phyloP scores from a whole-genome alignment of 2,329 filamentous ascomycete species.

The Karstenula rhodostoma region DNA sequence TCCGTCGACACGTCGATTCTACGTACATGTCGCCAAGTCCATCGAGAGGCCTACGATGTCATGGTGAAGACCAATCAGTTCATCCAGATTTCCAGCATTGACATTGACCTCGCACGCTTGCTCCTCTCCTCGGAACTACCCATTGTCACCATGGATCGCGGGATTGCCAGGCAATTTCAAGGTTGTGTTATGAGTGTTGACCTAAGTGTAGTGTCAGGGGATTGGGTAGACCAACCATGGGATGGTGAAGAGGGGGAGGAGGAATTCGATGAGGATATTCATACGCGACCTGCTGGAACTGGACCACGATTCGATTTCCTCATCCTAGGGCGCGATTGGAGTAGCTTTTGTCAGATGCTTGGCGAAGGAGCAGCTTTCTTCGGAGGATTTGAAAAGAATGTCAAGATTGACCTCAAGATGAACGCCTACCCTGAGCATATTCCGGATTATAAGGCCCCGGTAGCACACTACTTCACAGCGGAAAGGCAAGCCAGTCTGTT shows the following conservation, averaged over 20 bases:
- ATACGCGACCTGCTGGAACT: conserved; percentile 1
- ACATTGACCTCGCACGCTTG: background rate
- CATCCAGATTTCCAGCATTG: conserved; percentile 14
- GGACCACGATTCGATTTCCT: conserved; percentile 20
- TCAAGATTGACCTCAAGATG: background rate
- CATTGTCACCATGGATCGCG: conserved; percentile 21
- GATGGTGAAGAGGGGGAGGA: background rate
- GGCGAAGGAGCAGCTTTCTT: background rate
- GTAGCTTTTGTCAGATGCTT: conserved; percentile 14
- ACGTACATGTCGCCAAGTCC: conserved; percentile 20
- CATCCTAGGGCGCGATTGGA: conserved; percentile 18
- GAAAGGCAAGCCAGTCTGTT: background rate
- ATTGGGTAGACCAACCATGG: background rate
- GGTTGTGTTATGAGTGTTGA: conserved; percentile 15
- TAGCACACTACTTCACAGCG: background rate
- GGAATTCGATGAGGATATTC: background rate
- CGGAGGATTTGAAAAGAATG: background rate
- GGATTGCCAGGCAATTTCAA: conserved; percentile 13
- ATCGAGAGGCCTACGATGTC: conserved; percentile 29
- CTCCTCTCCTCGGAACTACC: conserved; percentile 2
- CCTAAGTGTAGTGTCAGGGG: background rate
- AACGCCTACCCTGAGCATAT: background rate
- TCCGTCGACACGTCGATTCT: conserved; percentile 22
- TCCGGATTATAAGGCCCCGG: background rate
- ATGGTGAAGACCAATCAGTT: conserved; percentile 29